Percentiles rank a stretch among this genome's conserved stretches.
Conservation (phyloP, 768 basidiomycete genomes). For the Trametes elegans region DNA sequence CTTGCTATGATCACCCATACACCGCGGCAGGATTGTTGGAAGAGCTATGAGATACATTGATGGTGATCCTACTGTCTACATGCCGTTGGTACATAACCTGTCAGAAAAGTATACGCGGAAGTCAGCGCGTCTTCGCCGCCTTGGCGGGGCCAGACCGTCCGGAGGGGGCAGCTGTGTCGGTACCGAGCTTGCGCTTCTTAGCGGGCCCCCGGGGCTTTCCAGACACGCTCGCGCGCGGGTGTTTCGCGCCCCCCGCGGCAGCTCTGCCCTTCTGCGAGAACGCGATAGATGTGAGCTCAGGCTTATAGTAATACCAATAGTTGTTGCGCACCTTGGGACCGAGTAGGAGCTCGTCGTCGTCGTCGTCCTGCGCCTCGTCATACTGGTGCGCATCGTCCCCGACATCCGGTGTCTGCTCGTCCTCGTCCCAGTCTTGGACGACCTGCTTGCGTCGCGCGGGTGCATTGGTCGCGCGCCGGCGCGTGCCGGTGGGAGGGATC, state of each 20-base stretch:
- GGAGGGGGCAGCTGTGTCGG: background rate
- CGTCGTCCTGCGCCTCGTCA: constrained; percentile 19
- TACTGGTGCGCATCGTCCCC: constrained; percentile 20
- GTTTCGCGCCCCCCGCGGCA: background rate
- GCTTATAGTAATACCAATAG: background rate
- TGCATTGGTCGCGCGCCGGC: constrained; percentile 22
- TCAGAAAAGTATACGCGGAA: background rate
- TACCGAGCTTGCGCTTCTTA: constrained; percentile 25
- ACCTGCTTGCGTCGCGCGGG: constrained; percentile 7
- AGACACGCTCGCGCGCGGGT: background rate
- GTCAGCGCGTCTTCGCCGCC: constrained; percentile 13
- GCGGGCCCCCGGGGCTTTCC: background rate
- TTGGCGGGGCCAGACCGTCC: constrained; percentile 12
- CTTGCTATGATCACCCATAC: too few relatives aligned
- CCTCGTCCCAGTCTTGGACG: constrained; percentile 18
- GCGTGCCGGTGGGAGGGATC: constrained; percentile 30
- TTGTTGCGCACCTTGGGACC: constrained; percentile 47
- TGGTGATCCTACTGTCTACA: background rate
- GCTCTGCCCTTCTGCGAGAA: background rate
- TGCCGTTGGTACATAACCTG: background rate
- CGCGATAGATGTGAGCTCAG: background rate
- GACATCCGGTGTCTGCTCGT: constrained; percentile 31
- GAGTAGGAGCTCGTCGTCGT: constrained; percentile 17
- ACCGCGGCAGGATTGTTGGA: too few relatives aligned
- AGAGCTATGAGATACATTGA: too few relatives aligned